These are phyloP conservation scores for Phaeosphaeriaceae sp. DNA, from an alignment of 2,329 filamentous ascomycete species.

Conservation along the genomic window DNA sequence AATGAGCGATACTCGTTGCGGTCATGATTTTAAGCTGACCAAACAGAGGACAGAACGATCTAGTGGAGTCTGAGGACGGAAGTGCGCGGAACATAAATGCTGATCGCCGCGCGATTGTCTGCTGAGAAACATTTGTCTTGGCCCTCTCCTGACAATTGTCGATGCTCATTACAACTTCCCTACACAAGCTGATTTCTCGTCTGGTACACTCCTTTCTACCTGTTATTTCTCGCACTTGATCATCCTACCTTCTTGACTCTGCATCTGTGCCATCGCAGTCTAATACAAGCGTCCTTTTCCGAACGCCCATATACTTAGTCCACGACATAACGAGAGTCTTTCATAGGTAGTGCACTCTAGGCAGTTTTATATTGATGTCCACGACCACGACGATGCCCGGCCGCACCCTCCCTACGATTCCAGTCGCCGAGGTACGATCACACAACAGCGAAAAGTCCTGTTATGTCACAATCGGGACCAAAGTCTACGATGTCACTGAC, in stretches of 20 bases:
- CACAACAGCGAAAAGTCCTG: conserved; percentile 84
- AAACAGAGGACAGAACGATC: no score
- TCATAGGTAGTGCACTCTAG: no score
- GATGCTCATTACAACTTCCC: conserved; percentile 9
- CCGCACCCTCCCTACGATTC: conserved; percentile 82
- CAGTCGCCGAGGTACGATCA: conserved; percentile 77
- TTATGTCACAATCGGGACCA: conserved; percentile 87
- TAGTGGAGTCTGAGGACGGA: conserved; percentile 23
- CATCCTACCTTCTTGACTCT: neutral
- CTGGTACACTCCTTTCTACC: conserved; percentile 21
- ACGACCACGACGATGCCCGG: conserved; percentile 68
- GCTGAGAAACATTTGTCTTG: conserved; percentile 25
- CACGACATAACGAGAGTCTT: neutral
- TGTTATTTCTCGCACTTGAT: neutral
- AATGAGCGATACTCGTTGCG: no score
- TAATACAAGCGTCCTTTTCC: neutral
- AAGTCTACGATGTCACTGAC: conserved; percentile 93
- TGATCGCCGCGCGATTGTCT: conserved; percentile 24
- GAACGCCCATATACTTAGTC: neutral
- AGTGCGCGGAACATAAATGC: conserved; percentile 11
- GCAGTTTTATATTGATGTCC: no score
- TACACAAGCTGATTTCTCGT: conserved; percentile 10
- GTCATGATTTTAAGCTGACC: no score
- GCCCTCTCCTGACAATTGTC: conserved; percentile 28
- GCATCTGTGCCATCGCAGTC: neutral